Conservation (phyloP, 2,329 filamentous ascomycete species). For the Bipolaris victoriae region DNA sequence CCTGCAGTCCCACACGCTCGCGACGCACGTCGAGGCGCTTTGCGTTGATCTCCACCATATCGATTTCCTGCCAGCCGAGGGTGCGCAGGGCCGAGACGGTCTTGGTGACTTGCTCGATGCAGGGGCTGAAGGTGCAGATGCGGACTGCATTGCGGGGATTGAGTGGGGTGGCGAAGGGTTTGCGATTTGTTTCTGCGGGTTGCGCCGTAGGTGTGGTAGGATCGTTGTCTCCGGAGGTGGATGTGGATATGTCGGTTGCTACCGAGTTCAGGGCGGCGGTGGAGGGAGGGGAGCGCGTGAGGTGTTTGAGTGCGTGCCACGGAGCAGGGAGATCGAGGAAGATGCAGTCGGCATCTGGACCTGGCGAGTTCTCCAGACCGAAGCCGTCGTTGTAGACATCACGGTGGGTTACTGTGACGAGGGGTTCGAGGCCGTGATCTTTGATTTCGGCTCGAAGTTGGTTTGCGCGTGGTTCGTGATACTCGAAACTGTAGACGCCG, state of each 20-base stretch:
- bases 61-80: conserved; percentile 87
- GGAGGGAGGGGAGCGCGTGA: conserved; percentile 61
- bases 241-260: conserved; percentile 47
- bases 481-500: conserved; percentile 83
- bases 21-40: conserved; percentile 80
- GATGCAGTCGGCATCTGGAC: conserved; percentile 65
- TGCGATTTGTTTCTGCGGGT: conserved; percentile 12
- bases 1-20: conserved; percentile 76
- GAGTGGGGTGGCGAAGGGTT: conserved; percentile 59
- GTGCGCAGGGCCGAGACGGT: conserved; percentile 82
- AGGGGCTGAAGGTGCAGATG: conserved; percentile 94
- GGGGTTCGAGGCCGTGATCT: conserved; percentile 67
- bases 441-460: conserved; percentile 72
- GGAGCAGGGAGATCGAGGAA: conserved; percentile 83
- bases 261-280: conserved; percentile 34
- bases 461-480: conserved; percentile 72
- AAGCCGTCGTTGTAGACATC: conserved; percentile 82
- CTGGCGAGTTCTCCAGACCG: conserved; percentile 52
- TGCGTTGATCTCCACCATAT: conserved; percentile 89
- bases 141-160: conserved; percentile 74
- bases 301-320: conserved; percentile 77
- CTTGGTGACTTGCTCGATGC: conserved; percentile 91
- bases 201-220: conserved; percentile 4
- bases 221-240: conserved; percentile 43
- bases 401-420: conserved; percentile 77